Evolutionary conservation across 306 rosid genomes (phyloP).

Genomic region (Pachyrhizus erosus): DNA sequence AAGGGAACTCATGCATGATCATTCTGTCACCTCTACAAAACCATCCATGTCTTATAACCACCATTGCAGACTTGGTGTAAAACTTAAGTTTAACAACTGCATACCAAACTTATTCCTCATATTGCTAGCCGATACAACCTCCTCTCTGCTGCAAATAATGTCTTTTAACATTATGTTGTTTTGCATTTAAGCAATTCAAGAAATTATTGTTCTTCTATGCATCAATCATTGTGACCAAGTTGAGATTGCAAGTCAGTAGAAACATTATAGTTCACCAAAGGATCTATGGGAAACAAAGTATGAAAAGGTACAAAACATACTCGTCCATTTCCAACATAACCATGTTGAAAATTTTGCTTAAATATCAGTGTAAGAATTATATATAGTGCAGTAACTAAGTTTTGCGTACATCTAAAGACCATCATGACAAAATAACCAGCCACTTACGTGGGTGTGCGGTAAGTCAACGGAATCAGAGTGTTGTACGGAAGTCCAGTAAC

Average conservation of each 20-base stretch:
- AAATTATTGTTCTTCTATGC: not conserved
- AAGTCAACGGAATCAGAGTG: conserved; percentile 82
- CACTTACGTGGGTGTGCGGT: conserved; percentile 81
- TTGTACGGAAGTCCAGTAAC: conserved; percentile 69
- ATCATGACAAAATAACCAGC: conserved; percentile 26
- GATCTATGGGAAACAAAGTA: not conserved
- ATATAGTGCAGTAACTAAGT: not conserved
- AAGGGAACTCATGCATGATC: conserved; percentile 2
- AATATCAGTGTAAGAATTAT: not conserved
- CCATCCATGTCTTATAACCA: conserved; percentile 14
- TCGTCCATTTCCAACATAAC: not conserved
- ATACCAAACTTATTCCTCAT: conserved; percentile 6
- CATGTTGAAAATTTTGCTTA: not conserved
- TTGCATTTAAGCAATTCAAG: conserved; percentile 5
- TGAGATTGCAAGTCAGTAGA: not conserved
- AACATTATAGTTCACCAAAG: conserved; percentile 18
- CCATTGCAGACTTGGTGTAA: not conserved
- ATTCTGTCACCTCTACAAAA: conserved; percentile 11
- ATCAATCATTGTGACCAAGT: not conserved
- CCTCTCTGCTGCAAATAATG: not conserved
- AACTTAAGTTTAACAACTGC: not conserved
- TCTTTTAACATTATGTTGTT: not conserved
- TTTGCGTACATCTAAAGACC: not conserved
- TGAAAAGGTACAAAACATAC: not conserved
- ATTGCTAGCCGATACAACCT: conserved; percentile 31